Base-by-base conservation (phyloP, 768 basidiomycete genomes). In the Suillus americanus region DNA sequence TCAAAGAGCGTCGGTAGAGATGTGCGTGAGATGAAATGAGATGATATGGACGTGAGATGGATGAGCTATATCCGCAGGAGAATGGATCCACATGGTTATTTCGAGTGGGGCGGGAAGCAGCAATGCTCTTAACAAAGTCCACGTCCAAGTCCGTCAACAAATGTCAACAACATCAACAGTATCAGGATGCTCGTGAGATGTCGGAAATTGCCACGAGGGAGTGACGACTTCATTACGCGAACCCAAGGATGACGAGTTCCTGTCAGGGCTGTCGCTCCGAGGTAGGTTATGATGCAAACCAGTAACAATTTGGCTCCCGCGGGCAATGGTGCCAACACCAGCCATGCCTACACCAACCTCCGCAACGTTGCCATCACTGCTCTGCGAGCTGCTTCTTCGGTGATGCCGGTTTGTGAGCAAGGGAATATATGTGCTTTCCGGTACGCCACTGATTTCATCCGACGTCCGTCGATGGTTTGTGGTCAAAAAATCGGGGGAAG, bases 321-420 rank as follows among this genome's bases (percentile, higher is more conserved):
- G 69, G 37, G 75, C 75, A 5, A 76, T 78, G 2, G 83, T 84
- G 14, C 83, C 83, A 10, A 84, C 66, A 10, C 83, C 83, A 12
- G 79, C 79, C 83, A 84, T 82, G 23, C 80, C 77, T 62, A 48
- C 46, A 38, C 65, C 76, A 46, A 71, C 74, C 62, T 75, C 74
- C 1, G 60, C 68, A 28, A 33, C 5, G n/a, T 70, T 72, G 25
- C 62, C 23, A 55, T 57, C 60, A 59, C 48, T 65, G 50, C 45
- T 55, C n/a, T 46, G 62, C 37, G 69, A 66, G 57, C 68, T 64
- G 35, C 23, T 61, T 43, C 23, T 60, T 50, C 64, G 60, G 45
- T 77, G 76, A 59, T 71, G 65, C 18, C 65, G 54, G 50, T 79
- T 73, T 60, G 69, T 64, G 54, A 73, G 71, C 54, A 84, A 63